These are phyloP conservation scores for Saccharomycopsis amapae DNA, from an alignment of 805 yeast genomes.

Conservation along the genomic window DNA sequence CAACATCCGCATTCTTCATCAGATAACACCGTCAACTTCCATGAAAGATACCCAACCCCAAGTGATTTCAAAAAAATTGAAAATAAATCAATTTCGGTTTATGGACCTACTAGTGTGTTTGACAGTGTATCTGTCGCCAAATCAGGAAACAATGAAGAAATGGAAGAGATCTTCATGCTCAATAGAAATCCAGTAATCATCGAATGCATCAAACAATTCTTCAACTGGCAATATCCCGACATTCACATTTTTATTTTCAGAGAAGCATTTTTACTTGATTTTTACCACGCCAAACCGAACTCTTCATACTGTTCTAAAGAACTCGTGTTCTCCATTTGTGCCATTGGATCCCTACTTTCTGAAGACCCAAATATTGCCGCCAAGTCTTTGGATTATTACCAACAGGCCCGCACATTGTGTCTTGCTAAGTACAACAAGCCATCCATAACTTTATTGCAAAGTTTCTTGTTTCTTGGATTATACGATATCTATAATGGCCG, in stretches of 20 bases:
- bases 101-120: slow-evolving; percentile 42
- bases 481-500: slow-evolving; percentile 56
- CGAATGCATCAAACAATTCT: slow-evolving; percentile 28
- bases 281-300: slow-evolving; percentile 47
- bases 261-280: slow-evolving; percentile 54
- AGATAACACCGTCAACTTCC: not conserved
- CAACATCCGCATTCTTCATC: not conserved
- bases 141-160: slow-evolving; percentile 21
- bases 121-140: slow-evolving; percentile 22
- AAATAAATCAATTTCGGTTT: slow-evolving; percentile 30
- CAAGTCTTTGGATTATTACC: slow-evolving; percentile 39
- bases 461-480: slow-evolving; percentile 49
- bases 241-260: slow-evolving; percentile 55
- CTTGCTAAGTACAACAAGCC: slow-evolving; percentile 38
- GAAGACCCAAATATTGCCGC: slow-evolving; percentile 35
- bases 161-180: slow-evolving; percentile 24
- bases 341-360: slow-evolving; percentile 49
- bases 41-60: slow-evolving; percentile 3
- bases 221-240: slow-evolving; percentile 62
- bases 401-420: slow-evolving; percentile 38
- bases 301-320: slow-evolving; percentile 49
- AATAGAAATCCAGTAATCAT: slow-evolving; percentile 31
- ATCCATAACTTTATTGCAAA: slow-evolving; percentile 49
- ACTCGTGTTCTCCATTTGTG: slow-evolving; percentile 48
- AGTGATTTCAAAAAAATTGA: slow-evolving; percentile 23